Percentiles rank a stretch among this genome's conserved stretches.
Conservation (phyloP, 352 stramenopile genomes). For the Pythium dissimile region DNA sequence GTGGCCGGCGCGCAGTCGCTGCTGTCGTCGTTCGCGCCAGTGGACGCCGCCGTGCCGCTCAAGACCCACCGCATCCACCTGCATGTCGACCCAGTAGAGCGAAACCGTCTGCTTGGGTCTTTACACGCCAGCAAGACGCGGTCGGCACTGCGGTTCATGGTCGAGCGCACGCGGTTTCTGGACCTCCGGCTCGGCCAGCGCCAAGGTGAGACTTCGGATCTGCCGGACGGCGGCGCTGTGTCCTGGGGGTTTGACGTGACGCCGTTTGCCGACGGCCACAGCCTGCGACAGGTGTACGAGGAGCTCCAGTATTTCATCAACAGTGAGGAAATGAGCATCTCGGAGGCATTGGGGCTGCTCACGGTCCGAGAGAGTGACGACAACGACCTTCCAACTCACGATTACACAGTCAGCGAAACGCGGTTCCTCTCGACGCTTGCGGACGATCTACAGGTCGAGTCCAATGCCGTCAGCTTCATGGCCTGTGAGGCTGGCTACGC, state of each 20-base stretch:
- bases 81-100: neutral
- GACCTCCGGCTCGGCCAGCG: neutral
- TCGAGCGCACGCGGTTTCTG: constrained; percentile 2
- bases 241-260: neutral
- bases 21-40: neutral
- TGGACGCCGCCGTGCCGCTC: neutral
- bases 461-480: neutral
- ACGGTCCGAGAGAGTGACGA: constrained; percentile 18
- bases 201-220: neutral
- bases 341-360: constrained; percentile 2
- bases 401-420: neutral
- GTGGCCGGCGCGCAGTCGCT: neutral
- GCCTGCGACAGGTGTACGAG: constrained; percentile 13
- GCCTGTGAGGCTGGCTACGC: neutral
- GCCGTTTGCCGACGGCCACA: constrained; percentile 1
- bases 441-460: neutral
- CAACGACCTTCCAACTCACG: neutral
- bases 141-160: neutral
- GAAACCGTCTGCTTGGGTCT: neutral
- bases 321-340: constrained; percentile 9
- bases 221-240: neutral
- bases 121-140: neutral
- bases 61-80: constrained; percentile 5
- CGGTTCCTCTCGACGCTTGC: neutral
- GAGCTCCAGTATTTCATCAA: constrained; percentile 1